These are phyloP conservation scores for Parafenestella ontariensis DNA, from an alignment of 2,329 filamentous ascomycete genomes.

Conservation along the genomic window DNA sequence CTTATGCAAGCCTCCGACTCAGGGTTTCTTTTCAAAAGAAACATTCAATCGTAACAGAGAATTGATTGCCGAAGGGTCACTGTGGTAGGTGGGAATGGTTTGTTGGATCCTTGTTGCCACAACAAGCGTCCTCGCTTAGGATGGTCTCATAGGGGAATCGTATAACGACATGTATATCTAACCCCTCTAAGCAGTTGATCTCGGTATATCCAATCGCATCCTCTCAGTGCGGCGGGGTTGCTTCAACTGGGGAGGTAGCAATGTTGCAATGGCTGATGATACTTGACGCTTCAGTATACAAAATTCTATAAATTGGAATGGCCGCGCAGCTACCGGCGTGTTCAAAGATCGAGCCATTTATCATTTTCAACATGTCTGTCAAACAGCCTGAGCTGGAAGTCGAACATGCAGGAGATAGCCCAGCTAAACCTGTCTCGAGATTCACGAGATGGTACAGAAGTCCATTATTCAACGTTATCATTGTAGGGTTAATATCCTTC, in stretches of 20 bases:
- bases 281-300: neutral
- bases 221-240: neutral
- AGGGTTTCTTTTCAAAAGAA: neutral
- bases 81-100: neutral
- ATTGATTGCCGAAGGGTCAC: neutral
- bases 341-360: neutral
- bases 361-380: conserved; percentile 11
- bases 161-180: conserved; percentile 16
- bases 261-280: conserved; percentile 1
- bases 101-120: neutral
- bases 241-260: neutral
- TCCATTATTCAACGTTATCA: conserved; percentile 56
- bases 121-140: conserved; percentile 5
- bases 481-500: conserved; percentile 55
- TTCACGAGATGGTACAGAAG: conserved; percentile 50
- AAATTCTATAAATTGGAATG: neutral
- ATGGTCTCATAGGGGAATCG: conserved; percentile 14
- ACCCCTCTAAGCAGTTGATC: conserved; percentile 1
- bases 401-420: conserved; percentile 4
- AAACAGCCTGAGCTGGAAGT: conserved; percentile 24
- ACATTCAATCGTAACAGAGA: neutral
- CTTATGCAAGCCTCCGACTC: neutral
- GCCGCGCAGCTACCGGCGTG: neutral
- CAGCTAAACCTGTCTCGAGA: conserved; percentile 20
- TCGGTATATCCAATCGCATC: conserved; percentile 2